Evolutionary conservation across 176 grass and related monocot genomes (phyloP), one percentile per base, ranked within the genome.

Genomic region (Poa pratensis): DNA sequence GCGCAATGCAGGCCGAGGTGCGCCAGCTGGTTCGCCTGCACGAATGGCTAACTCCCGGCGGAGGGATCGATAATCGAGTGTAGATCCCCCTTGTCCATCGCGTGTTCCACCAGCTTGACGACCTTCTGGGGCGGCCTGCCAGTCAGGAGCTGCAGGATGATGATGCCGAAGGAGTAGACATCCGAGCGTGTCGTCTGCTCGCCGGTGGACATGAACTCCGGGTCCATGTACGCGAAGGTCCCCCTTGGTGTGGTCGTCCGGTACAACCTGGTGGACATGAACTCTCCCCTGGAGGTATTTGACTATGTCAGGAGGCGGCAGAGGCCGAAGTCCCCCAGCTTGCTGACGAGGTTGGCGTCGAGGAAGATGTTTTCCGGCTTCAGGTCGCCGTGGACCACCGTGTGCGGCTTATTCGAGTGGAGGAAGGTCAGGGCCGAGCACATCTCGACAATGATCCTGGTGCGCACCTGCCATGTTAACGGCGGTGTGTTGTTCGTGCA

Each of bases 391-490:
- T 97, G 92, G 65, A 91, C 82, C 3, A 93, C 39, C 4, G 88
- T 84, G 59, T 80, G 72, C 18, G 95, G 90, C 27, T 89, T 88
- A 82, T 83, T 80, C 0, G 86, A 92, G 62, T 97, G 92, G 19
- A 97, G 83, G 86, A 97, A 97, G 42, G 88, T 72, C 83, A 97
- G 53, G 34, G 92, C 92, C 0, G 92, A 94, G 65, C 95, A 94
- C 77, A 97, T 88, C 75, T 97, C 95, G 7, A 69, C 50, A 30
- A 92, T 88, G 65, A 97, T 91, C 39, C 87, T 83, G 10, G 72
- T 94, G 19, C 88, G 90, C 48, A 71, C 71, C 76, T 93, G 85
- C 95, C 95, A 94, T 52, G 90, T 67, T 40, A 97, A 43, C 3
- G 95, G 84, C 27, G 75, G 75, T 19, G 67, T 92, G 40, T 76